These are phyloP conservation scores for Kwoniella sp. DNA, from an alignment of 768 basidiomycete species.

Conservation along the genomic window DNA sequence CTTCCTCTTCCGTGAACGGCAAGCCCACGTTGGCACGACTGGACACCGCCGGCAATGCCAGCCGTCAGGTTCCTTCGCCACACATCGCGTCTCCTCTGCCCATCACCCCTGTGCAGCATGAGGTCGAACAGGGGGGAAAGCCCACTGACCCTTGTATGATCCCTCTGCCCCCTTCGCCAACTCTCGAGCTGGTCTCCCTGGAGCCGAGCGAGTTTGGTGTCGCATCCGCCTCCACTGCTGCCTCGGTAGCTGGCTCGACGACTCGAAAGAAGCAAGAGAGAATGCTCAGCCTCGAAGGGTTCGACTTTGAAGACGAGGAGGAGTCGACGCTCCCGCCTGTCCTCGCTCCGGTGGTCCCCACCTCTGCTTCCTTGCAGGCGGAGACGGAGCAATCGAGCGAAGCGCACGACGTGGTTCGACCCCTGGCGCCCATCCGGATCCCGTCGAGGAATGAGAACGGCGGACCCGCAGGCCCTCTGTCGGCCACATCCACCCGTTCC, in stretches of 20 bases:
- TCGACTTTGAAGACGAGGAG: conserved; percentile 32
- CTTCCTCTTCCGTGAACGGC: background rate
- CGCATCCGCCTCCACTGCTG: background rate
- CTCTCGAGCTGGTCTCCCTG: background rate
- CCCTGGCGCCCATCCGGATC: conserved; percentile 17
- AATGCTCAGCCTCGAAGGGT: conserved; percentile 34
- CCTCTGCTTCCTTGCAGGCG: conserved; percentile 1
- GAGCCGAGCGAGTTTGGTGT: background rate
- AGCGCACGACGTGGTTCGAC: conserved; percentile 17
- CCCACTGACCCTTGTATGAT: conserved; percentile 25
- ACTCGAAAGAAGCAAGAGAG: conserved; percentile 11
- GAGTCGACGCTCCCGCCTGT: background rate
- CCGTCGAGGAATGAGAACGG: background rate
- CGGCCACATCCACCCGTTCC: background rate
- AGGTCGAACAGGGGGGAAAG: background rate
- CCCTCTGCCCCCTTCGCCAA: conserved; percentile 36
- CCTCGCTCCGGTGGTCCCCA: background rate
- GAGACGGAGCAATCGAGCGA: conserved; percentile 13
- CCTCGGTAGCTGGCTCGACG: background rate
- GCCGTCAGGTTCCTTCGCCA: background rate
- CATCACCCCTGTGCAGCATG: background rate
- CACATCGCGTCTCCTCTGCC: conserved; percentile 1
- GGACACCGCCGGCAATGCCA: background rate
- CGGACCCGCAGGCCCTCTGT: conserved; percentile 1
- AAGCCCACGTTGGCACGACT: conserved; percentile 7